Conservation (phyloP, 805 yeast genomes). For the Hanseniaspora occidentalis region DNA sequence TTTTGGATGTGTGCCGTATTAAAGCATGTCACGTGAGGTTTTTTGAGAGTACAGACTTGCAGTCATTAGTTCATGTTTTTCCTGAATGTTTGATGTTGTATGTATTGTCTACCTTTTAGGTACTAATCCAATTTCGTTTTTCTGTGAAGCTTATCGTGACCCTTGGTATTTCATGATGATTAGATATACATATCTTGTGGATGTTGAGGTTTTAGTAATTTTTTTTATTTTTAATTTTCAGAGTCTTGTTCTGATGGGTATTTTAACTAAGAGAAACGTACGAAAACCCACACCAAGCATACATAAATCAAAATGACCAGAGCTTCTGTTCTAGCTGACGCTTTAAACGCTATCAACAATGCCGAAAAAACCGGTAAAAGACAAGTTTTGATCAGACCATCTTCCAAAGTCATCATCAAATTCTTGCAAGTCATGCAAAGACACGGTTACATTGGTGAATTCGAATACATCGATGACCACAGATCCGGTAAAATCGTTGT, state of each 20-base stretch:
- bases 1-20: no score
- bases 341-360: slow-evolving; percentile 95
- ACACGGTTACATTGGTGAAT: slow-evolving; percentile 98
- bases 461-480: slow-evolving; percentile 97
- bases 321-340: slow-evolving; percentile 97
- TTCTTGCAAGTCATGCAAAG: slow-evolving; percentile 94
- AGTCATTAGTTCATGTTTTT: no score
- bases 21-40: no score
- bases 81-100: no score
- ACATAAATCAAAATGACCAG: slow-evolving; percentile 63
- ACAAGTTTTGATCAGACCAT: slow-evolving; percentile 96
- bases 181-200: not conserved
- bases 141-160: no score
- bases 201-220: not conserved
- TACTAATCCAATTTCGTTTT: no score
- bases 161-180: not conserved
- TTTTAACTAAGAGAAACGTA: not conserved
- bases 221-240: not conserved
- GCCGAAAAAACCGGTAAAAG: slow-evolving; percentile 99
- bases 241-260: not conserved
- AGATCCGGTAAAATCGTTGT: slow-evolving; percentile 96
- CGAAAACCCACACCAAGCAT: slow-evolving; percentile 5
- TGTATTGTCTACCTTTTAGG: no score
- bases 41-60: no score
- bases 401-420: slow-evolving; percentile 96